Evolutionary conservation across 305 asterid species (phyloP).

Genomic region (Galium porrigens): DNA sequence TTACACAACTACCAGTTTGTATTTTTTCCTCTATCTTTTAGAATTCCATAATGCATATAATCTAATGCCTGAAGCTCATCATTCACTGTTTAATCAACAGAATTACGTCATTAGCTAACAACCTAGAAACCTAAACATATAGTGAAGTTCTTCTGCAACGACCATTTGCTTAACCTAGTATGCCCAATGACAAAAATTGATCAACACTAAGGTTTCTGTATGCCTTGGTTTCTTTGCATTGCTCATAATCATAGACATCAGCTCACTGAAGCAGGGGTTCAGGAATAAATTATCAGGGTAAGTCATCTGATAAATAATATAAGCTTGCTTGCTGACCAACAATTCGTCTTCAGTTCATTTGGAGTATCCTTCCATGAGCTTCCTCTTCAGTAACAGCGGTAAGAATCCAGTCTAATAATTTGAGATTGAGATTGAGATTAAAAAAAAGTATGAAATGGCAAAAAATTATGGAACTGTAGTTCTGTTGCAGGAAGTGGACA

Average conservation of each 20-base stretch:
- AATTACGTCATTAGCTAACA: not conserved
- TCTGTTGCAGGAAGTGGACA: not conserved
- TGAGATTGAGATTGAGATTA: conserved; percentile 16
- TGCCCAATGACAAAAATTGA: conserved; percentile 6
- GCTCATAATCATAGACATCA: not conserved
- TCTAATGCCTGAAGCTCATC: not conserved
- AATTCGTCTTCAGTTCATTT: conserved; percentile 48
- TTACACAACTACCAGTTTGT: not conserved
- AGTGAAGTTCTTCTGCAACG: not conserved
- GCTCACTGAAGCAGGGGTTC: not conserved
- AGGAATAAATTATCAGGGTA: not conserved
- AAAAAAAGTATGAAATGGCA: not conserved
- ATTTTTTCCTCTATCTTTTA: not conserved
- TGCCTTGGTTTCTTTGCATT: not conserved
- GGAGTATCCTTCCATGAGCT: conserved; percentile 66
- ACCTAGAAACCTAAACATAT: not conserved
- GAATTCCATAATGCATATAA: not conserved
- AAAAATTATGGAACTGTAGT: not conserved
- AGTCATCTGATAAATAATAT: not conserved
- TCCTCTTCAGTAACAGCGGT: conserved; percentile 49
- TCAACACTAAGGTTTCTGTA: not conserved
- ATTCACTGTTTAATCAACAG: conserved; percentile 1
- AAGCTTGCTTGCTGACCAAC: conserved; percentile 13
- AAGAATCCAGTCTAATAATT: conserved; percentile 11
- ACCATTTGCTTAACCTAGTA: not conserved